Conservation (phyloP, 169 alveolate genomes). For the Plasmodium adleri region DNA sequence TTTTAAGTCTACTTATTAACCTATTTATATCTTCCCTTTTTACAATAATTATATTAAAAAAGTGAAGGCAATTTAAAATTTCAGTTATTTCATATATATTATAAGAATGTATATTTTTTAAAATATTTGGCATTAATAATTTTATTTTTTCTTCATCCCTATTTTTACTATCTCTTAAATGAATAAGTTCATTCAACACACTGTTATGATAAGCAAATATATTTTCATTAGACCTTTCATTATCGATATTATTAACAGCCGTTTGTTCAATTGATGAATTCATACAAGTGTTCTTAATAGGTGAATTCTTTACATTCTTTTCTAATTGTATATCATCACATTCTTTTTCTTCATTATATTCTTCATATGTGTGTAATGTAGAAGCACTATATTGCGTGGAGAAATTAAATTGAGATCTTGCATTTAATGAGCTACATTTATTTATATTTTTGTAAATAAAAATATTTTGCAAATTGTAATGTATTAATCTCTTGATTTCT, state of each 20-base stretch:
- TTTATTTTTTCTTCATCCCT: slow-evolving; percentile 45
- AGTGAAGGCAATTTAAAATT: slow-evolving; percentile 36
- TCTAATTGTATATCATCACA: not conserved
- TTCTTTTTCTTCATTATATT: not conserved
- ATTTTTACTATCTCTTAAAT: slow-evolving; percentile 23
- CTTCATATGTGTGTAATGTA: too few species aligned
- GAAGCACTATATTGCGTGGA: too few species aligned
- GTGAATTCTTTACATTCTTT: too few species aligned
- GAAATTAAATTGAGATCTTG: too few species aligned
- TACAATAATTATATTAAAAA: slow-evolving; percentile 43
- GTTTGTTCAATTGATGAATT: not conserved
- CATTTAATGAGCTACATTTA: too few species aligned
- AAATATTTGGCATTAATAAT: slow-evolving; percentile 19
- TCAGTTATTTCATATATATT: slow-evolving; percentile 37
- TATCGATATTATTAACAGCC: not conserved
- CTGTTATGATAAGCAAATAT: not conserved
- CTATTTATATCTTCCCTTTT: slow-evolving; percentile 60
- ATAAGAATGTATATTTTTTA: slow-evolving; percentile 18
- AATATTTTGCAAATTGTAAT: too few species aligned
- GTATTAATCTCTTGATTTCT: too few species aligned
- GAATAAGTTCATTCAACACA: slow-evolving; percentile 2
- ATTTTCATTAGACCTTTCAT: slow-evolving; percentile 1
- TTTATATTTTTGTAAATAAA: too few species aligned
- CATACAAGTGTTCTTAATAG: not conserved
- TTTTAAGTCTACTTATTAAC: slow-evolving; percentile 50